A percentile compares a stretch with the other conserved stretches of the same genome.
Evolutionary conservation across 2,329 filamentous ascomycete genomes (phyloP).

Genomic region (Dothistroma septosporum): DNA sequence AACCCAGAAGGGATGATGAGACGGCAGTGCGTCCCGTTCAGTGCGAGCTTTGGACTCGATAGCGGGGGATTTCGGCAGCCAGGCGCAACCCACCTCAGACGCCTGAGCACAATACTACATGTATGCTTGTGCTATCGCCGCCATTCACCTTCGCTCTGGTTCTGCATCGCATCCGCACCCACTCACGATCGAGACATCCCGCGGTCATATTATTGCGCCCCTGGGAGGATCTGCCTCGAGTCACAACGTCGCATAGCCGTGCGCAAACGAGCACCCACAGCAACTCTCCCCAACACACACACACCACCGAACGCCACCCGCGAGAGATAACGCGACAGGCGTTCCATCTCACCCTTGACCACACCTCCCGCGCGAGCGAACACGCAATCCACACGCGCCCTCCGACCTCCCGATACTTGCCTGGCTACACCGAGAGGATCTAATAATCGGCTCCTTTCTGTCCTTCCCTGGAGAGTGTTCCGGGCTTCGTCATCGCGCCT

Average conservation of each 20-base stretch:
- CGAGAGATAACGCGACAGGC: background rate
- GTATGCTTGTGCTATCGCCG: too few species aligned
- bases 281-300: too few species aligned
- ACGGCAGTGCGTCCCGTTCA: too few species aligned
- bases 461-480: conserved; percentile 29
- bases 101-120: too few species aligned
- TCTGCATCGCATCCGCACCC: background rate
- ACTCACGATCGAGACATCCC: background rate
- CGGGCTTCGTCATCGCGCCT: conserved; percentile 57
- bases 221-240: background rate
- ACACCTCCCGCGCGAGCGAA: conserved; percentile 10
- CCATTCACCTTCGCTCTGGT: background rate
- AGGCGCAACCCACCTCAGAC: too few species aligned
- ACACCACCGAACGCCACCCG: background rate
- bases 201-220: background rate
- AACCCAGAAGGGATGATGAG: too few species aligned
- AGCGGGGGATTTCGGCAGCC: too few species aligned
- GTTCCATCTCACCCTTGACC: background rate
- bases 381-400: background rate
- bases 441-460: background rate
- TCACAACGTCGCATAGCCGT: background rate
- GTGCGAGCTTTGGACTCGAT: too few species aligned
- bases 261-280: background rate
- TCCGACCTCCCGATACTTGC: background rate
- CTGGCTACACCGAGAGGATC: conserved; percentile 4